Conservation (phyloP, 2,329 filamentous ascomycete species). For the Parastagonospora avenae region DNA sequence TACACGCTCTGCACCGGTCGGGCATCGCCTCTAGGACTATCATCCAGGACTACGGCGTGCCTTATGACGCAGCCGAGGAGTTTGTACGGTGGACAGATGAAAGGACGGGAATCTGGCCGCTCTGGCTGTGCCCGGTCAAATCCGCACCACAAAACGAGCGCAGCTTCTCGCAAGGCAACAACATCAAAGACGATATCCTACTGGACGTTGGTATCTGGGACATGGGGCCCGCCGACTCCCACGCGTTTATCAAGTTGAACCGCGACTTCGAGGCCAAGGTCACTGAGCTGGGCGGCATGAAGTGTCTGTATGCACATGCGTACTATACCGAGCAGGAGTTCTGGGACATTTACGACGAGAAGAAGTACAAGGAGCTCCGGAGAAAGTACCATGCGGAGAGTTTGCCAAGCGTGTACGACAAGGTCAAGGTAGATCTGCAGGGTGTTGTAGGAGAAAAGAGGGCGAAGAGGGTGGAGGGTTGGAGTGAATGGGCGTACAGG, state of each 20-base stretch:
- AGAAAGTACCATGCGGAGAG: conserved; percentile 66
- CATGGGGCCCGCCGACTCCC: conserved; percentile 64
- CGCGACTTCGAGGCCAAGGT: conserved; percentile 73
- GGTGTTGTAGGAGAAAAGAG: conserved; percentile 32
- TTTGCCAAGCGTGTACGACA: conserved; percentile 73
- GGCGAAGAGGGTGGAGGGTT: conserved; percentile 18
- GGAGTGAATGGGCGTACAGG: conserved; percentile 33
- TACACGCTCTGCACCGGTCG: conserved; percentile 65
- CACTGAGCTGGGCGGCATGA: conserved; percentile 73
- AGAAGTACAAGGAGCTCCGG: conserved; percentile 67
- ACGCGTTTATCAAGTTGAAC: conserved; percentile 71
- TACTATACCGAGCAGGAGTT: conserved; percentile 78
- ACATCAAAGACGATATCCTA: conserved; percentile 35
- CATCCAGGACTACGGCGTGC: conserved; percentile 67
- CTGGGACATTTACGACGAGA: conserved; percentile 66
- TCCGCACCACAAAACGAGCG: conserved; percentile 26
- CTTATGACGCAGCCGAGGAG: conserved; percentile 55
- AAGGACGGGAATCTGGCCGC: conserved; percentile 58
- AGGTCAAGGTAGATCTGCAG: conserved; percentile 57
- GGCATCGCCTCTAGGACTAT: conserved; percentile 62
- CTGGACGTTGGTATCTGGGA: conserved; percentile 73
- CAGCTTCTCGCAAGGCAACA: conserved; percentile 38
- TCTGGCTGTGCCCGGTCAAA: conserved; percentile 64
- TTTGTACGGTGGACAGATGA: conserved; percentile 61
- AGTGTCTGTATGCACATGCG: conserved; percentile 87